These are phyloP conservation scores for Stentor coeruleus DNA, from an alignment of 73 alveolate genomes.

Conservation along the genomic window DNA sequence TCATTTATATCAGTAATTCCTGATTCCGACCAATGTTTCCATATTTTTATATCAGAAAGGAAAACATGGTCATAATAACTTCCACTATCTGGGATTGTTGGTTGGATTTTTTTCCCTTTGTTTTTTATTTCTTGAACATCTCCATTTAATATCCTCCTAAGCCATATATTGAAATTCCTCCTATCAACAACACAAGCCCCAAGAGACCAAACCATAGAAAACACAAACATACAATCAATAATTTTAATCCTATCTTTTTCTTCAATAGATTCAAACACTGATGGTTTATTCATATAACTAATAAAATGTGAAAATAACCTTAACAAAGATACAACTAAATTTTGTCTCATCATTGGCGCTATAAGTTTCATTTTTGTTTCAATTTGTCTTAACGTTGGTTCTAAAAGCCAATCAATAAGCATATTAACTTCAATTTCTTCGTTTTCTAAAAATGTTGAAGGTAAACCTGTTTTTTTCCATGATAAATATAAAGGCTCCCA, in stretches of 20 bases:
- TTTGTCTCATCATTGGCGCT: slow-evolving; percentile 72
- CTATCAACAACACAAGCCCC: slow-evolving; percentile 93
- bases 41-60: slow-evolving; percentile 86
- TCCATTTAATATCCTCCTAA: slow-evolving; percentile 85
- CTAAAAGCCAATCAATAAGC: slow-evolving; percentile 69
- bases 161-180: slow-evolving; percentile 74
- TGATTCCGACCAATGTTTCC: slow-evolving; percentile 92
- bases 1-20: slow-evolving; percentile 20
- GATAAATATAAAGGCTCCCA: slow-evolving; percentile 85
- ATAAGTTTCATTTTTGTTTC: slow-evolving; percentile 53
- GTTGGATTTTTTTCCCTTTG: slow-evolving; percentile 83
- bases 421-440: slow-evolving; percentile 74
- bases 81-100: slow-evolving; percentile 92
- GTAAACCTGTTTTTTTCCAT: slow-evolving; percentile 84
- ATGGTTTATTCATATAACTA: slow-evolving; percentile 73
- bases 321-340: slow-evolving; percentile 49
- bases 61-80: slow-evolving; percentile 92
- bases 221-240: slow-evolving; percentile 38
- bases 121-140: slow-evolving; percentile 71
- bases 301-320: slow-evolving; percentile 68
- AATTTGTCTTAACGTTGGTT: slow-evolving; percentile 59
- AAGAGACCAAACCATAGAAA: slow-evolving; percentile 94
- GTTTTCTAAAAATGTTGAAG: slow-evolving; percentile 63
- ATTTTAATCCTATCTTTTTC: slow-evolving; percentile 29
- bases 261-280: slow-evolving; percentile 34